These are phyloP conservation scores for Quercus tomentella DNA, from an alignment of 331 rosid species.

Conservation along the genomic window DNA sequence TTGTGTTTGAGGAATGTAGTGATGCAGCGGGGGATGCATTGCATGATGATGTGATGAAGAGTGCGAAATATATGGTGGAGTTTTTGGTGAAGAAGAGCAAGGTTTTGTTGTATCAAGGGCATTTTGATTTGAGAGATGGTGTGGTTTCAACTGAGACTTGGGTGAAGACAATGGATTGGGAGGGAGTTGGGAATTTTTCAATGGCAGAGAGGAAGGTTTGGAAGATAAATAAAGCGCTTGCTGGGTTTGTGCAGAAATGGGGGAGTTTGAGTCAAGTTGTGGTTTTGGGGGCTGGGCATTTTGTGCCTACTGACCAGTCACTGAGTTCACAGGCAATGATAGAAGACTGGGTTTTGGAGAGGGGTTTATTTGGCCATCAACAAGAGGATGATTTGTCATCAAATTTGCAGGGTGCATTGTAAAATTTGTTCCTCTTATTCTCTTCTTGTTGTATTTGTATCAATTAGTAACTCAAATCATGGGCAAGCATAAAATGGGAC, in stretches of 20 bases:
- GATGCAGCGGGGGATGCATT: conserved; percentile 32
- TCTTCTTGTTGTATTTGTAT: neutral
- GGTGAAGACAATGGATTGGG: conserved; percentile 75
- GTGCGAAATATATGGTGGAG: conserved; percentile 63
- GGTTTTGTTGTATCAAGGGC: conserved; percentile 68
- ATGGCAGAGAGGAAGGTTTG: conserved; percentile 58
- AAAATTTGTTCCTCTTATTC: neutral
- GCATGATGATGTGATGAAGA: conserved; percentile 64
- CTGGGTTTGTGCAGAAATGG: conserved; percentile 82
- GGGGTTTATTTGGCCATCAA: conserved; percentile 28
- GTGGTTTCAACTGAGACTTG: conserved; percentile 57
- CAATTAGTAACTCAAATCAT: neutral
- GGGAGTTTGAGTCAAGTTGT: conserved; percentile 55
- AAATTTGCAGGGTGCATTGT: too few species aligned
- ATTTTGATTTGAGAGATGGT: conserved; percentile 55
- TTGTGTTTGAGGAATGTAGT: conserved; percentile 44
- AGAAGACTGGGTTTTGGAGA: conserved; percentile 68
- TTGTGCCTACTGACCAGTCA: conserved; percentile 52
- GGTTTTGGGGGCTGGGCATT: conserved; percentile 75
- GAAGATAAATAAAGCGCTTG: conserved; percentile 49
- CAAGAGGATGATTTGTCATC: neutral
- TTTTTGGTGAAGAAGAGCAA: conserved; percentile 37
- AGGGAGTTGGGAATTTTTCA: conserved; percentile 38
- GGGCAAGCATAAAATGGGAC: neutral
- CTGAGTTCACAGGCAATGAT: conserved; percentile 69